Conservation (phyloP, 208 protist genomes). For the Trypanosomatidae sp. region DNA sequence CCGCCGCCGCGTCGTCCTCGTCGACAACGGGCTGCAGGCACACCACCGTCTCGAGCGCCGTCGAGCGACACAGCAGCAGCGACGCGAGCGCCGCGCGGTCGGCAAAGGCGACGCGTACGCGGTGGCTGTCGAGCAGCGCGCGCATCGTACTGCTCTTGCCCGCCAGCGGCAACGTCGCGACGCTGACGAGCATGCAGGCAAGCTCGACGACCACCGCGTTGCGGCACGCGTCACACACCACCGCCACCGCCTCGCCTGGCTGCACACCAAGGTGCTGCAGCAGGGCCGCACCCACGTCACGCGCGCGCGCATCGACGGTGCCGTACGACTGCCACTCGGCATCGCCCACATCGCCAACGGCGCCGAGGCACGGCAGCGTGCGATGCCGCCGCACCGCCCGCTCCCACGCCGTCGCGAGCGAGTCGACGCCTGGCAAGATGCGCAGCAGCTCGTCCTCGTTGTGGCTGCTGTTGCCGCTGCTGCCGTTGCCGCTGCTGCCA, state of each 20-base stretch:
- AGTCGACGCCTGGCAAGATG: constrained; percentile 19
- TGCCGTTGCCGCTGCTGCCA: too few relatives aligned
- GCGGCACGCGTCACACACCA: constrained; percentile 49
- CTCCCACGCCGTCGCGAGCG: constrained; percentile 53
- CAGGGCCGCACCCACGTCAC: constrained; percentile 61
- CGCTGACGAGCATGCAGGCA: constrained; percentile 52
- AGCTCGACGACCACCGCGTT: constrained; percentile 51
- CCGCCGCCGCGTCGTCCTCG: constrained; percentile 31
- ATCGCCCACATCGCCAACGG: constrained; percentile 23
- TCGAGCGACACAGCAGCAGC: constrained; percentile 67
- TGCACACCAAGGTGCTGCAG: too few relatives aligned
- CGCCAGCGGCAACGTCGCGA: constrained; percentile 48
- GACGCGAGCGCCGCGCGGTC: constrained; percentile 37
- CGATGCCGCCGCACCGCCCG: constrained; percentile 33
- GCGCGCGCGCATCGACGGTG: constrained; percentile 38
- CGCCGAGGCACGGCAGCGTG: constrained; percentile 43
- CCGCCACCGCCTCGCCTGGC: constrained; percentile 68
- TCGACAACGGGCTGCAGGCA: constrained; percentile 37
- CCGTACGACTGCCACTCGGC: constrained; percentile 63
- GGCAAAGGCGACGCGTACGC: constrained; percentile 54
- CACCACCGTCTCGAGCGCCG: constrained; percentile 58
- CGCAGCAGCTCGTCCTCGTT: too few relatives aligned
- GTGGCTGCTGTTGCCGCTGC: too few relatives aligned
- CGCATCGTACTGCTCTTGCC: constrained; percentile 42
- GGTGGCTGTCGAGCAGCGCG: constrained; percentile 53